Conservation (phyloP, 2,329 filamentous ascomycete species). For the Pseudodiploospora longispora region DNA sequence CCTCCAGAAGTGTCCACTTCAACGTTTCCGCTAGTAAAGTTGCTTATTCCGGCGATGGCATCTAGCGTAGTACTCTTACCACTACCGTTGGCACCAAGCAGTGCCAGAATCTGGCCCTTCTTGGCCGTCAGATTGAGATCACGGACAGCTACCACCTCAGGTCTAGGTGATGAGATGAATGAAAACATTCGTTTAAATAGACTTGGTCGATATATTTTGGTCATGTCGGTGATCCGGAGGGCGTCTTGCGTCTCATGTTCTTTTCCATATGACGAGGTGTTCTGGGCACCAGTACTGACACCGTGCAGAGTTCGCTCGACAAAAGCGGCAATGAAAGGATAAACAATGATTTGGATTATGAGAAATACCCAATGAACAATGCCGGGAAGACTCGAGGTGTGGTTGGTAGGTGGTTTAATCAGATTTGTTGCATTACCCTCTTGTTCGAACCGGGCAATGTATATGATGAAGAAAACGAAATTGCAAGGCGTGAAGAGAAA, state of each 20-base stretch:
- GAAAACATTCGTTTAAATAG: conserved; percentile 45
- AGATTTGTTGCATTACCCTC: conserved; percentile 52
- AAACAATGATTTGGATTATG: conserved; percentile 59
- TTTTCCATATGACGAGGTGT: conserved; percentile 10
- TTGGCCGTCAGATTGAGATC: conserved; percentile 58
- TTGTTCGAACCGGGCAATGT: conserved; percentile 64
- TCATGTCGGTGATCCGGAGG: conserved; percentile 61
- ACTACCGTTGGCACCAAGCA: conserved; percentile 58
- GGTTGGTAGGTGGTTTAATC: conserved; percentile 48
- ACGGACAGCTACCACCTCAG: conserved; percentile 66
- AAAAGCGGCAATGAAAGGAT: conserved; percentile 61
- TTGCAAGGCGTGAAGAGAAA: conserved; percentile 79
- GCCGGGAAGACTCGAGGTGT: conserved; percentile 57
- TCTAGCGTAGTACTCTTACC: conserved; percentile 62
- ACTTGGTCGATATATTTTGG: conserved; percentile 64
- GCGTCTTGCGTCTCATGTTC: conserved; percentile 34
- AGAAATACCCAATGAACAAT: conserved; percentile 68
- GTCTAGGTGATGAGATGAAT: conserved; percentile 39
- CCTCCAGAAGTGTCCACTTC: conserved; percentile 60
- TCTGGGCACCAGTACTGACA: conserved; percentile 41
- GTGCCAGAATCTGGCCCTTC: conserved; percentile 68
- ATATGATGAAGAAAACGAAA: conserved; percentile 67
- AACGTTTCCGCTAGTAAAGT: conserved; percentile 49
- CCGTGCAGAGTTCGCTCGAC: conserved; percentile 51
- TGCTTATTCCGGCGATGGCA: conserved; percentile 21